Conservation (phyloP, 2,329 filamentous ascomycete genomes). For the Fusarium devonianum region DNA sequence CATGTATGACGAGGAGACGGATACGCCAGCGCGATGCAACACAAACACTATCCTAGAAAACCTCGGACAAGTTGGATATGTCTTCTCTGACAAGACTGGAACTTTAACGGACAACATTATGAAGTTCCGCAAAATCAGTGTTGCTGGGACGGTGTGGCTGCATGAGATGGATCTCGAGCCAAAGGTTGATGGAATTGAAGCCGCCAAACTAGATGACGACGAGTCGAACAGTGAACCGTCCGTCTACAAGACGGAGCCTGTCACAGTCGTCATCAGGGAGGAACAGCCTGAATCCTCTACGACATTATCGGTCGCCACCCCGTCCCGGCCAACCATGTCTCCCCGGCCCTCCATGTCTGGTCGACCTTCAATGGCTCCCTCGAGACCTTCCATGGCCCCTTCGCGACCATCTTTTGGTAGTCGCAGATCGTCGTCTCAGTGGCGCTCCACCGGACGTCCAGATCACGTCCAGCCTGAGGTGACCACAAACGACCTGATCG, state of each 20-base stretch:
- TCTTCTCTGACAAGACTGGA: conserved; percentile 95
- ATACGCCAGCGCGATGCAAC: conserved; percentile 88
- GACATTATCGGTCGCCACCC: conserved; percentile 37
- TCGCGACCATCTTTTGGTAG: conserved; percentile 44
- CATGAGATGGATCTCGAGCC: conserved; percentile 75
- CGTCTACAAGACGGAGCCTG: conserved; percentile 40
- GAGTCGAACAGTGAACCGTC: conserved; percentile 38
- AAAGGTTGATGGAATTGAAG: conserved; percentile 37
- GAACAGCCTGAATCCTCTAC: conserved; percentile 31
- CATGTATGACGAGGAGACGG: conserved; percentile 86
- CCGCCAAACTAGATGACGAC: conserved; percentile 27
- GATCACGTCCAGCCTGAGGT: conserved; percentile 62
- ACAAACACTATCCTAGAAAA: conserved; percentile 97
- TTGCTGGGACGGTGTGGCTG: conserved; percentile 88
- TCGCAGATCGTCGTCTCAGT: conserved; percentile 57
- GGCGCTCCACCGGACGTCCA: conserved; percentile 57
- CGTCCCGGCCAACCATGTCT: conserved; percentile 43
- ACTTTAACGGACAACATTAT: conserved; percentile 95
- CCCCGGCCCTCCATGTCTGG: conserved; percentile 33
- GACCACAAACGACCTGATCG: conserved; percentile 76
- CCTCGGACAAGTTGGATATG: conserved; percentile 85
- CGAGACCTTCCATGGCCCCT: conserved; percentile 40
- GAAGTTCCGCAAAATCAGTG: conserved; percentile 92
- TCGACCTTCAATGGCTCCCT: conserved; percentile 40
- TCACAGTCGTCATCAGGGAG: conserved; percentile 44